Percentiles rank a stretch among this genome's conserved stretches.
phyloP scores from a whole-genome alignment of 192 early-diverging fungal species.

The Linnemannia schmuckeri region DNA sequence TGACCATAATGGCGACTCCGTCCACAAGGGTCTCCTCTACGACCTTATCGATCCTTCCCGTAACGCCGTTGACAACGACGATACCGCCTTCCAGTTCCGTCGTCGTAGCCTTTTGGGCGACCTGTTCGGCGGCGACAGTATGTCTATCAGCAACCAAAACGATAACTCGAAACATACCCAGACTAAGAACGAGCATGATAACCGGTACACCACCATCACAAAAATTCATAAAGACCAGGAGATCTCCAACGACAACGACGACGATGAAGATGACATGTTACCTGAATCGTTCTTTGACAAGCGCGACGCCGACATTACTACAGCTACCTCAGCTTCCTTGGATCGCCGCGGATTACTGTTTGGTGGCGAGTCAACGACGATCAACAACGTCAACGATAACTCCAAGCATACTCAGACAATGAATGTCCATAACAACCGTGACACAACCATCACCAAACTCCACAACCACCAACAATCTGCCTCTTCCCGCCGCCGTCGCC shows the following conservation, averaged over 20 bases:
- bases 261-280: neutral
- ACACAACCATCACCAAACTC: neutral
- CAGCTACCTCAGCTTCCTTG: neutral
- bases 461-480: slow-evolving; percentile 1
- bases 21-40: slow-evolving; percentile 12
- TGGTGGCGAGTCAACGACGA: slow-evolving; percentile 17
- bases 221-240: neutral
- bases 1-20: slow-evolving; percentile 22
- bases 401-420: slow-evolving; percentile 20
- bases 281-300: slow-evolving; percentile 9
- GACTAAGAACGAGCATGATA: slow-evolving; percentile 19
- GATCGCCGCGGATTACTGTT: neutral
- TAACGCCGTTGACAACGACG: neutral
- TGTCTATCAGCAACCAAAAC: slow-evolving; percentile 23
- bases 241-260: neutral
- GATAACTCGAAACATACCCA: slow-evolving; percentile 34
- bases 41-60: slow-evolving; percentile 9
- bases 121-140: slow-evolving; percentile 13
- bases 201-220: neutral
- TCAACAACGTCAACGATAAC: slow-evolving; percentile 30
- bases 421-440: slow-evolving; percentile 19
- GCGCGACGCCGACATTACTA: neutral
- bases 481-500: neutral
- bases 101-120: slow-evolving; percentile 14
- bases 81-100: neutral